A percentile compares a stretch with the other conserved stretches of the same genome.
Conservation (phyloP, 768 basidiomycete genomes). For the Piloderma croceum region DNA sequence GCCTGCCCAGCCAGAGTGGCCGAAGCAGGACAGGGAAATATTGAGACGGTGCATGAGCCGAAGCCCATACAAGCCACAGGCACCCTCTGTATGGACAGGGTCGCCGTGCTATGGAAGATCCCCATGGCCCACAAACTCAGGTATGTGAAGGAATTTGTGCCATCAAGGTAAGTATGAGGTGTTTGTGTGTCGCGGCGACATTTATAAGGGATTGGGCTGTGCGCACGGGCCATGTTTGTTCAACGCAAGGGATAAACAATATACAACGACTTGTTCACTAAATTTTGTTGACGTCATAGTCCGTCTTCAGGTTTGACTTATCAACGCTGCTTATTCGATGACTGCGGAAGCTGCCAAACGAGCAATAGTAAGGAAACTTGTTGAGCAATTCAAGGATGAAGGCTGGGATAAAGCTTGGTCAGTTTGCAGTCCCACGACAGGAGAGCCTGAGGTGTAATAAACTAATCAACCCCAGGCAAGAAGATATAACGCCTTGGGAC, state of each 20-base stretch:
- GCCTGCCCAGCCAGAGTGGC: constrained; percentile 60
- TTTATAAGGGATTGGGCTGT: constrained; percentile 24
- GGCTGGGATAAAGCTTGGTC: not conserved
- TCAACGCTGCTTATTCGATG: too few species aligned
- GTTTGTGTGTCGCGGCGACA: not conserved
- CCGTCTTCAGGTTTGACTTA: too few species aligned
- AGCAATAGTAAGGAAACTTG: too few species aligned
- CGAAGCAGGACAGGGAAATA: constrained; percentile 71
- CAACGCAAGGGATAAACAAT: too few species aligned
- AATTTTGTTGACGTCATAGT: too few species aligned
- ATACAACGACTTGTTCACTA: too few species aligned
- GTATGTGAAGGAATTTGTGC: constrained; percentile 49
- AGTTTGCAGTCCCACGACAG: not conserved
- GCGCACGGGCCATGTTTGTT: constrained; percentile 27
- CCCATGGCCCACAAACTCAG: constrained; percentile 52
- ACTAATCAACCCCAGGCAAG: constrained; percentile 31
- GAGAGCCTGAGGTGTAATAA: too few species aligned
- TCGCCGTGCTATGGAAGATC: constrained; percentile 66
- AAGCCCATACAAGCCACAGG: constrained; percentile 59
- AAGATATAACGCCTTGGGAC: constrained; percentile 60
- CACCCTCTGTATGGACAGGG: constrained; percentile 60
- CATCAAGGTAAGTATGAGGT: constrained; percentile 63
- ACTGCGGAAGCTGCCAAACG: too few species aligned
- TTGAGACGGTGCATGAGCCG: constrained; percentile 74
- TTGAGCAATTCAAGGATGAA: too few species aligned